phyloP scores from a whole-genome alignment of 768 basidiomycete species.

The Xerocomellus dryophilus region DNA sequence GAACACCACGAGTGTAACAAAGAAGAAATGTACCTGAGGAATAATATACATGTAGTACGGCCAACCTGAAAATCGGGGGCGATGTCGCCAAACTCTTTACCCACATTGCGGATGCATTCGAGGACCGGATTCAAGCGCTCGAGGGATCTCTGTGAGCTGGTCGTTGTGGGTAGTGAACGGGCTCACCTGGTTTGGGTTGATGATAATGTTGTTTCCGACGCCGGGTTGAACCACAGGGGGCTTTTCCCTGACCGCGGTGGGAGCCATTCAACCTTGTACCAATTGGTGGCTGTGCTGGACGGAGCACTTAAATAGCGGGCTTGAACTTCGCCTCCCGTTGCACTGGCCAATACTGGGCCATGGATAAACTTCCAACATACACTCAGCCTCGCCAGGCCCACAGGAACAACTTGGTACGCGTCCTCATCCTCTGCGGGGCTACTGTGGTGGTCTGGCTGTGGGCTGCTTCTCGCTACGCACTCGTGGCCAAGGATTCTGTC shows the following conservation, averaged over 20 bases:
- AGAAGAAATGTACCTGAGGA: slow-evolving; percentile 62
- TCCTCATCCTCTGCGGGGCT: slow-evolving; percentile 19
- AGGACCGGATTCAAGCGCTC: slow-evolving; percentile 90
- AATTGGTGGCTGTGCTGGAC: slow-evolving; percentile 13
- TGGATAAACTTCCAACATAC: slow-evolving; percentile 31
- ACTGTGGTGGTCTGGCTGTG: slow-evolving; percentile 17
- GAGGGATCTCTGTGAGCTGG: not conserved
- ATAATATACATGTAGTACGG: slow-evolving; percentile 86
- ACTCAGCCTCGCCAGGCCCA: not conserved
- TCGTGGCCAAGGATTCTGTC: slow-evolving; percentile 10
- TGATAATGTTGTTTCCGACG: slow-evolving; percentile 59
- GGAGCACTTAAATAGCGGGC: not conserved
- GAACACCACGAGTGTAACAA: not conserved
- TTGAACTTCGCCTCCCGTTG: not conserved
- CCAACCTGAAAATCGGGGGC: slow-evolving; percentile 95
- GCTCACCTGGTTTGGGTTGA: slow-evolving; percentile 58
- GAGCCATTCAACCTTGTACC: slow-evolving; percentile 5
- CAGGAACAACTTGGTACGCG: slow-evolving; percentile 13
- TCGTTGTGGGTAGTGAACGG: not conserved
- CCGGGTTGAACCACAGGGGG: slow-evolving; percentile 67
- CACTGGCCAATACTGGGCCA: not conserved
- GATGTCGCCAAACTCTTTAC: slow-evolving; percentile 94
- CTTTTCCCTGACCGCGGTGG: slow-evolving; percentile 13
- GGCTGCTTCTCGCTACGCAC: slow-evolving; percentile 15
- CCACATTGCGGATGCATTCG: slow-evolving; percentile 79